Conservation (phyloP, 495 filamentous ascomycete species). For the Aspergillus mulundensis region DNA sequence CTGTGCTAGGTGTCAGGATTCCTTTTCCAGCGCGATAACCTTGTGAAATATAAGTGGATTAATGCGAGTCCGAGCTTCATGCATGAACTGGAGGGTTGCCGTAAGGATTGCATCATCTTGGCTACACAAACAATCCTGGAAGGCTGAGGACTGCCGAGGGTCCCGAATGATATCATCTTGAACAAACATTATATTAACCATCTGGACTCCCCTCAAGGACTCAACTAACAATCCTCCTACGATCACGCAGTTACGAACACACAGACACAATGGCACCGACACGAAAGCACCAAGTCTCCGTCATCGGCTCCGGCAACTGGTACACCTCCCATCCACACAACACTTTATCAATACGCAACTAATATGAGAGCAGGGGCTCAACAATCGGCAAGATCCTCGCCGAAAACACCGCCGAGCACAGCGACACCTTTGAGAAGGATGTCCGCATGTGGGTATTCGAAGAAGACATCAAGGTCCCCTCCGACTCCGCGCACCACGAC, state of each 20-base stretch:
- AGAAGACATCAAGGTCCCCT: constrained; percentile 64
- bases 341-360: background rate
- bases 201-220: background rate
- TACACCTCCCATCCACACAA: constrained; percentile 27
- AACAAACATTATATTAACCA: background rate
- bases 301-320: constrained; percentile 90
- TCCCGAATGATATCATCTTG: background rate
- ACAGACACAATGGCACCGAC: background rate
- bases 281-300: constrained; percentile 75
- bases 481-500: constrained; percentile 49
- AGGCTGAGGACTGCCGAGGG: background rate
- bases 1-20: too few species aligned
- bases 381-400: constrained; percentile 88
- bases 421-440: constrained; percentile 68
- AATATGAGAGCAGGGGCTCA: constrained; percentile 57
- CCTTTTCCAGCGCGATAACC: too few species aligned
- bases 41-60: background rate
- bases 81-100: background rate
- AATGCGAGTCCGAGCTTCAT: too few species aligned
- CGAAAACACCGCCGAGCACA: constrained; percentile 69
- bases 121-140: background rate
- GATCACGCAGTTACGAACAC: background rate
- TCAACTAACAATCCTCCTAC: background rate
- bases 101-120: constrained; percentile 4
- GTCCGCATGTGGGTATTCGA: constrained; percentile 92